Evolutionary conservation across 352 stramenopile species (phyloP).

Genomic region (Bremia lactucae): DNA sequence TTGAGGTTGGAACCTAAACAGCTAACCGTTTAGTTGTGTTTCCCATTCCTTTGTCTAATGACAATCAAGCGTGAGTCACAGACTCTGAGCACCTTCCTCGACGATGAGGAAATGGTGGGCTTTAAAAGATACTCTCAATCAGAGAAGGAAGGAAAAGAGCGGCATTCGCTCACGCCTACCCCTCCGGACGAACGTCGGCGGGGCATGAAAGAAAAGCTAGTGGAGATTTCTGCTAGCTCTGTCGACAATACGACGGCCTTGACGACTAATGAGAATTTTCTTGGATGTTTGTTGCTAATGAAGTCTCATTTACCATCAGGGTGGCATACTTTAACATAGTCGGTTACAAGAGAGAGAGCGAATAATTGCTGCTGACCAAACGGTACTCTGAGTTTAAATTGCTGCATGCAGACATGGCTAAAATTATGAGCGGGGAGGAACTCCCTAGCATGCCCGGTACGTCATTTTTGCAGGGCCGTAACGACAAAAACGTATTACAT

Average conservation of each 20-base stretch:
- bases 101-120: too few species aligned
- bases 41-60: too few species aligned
- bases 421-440: slow-evolving; percentile 43
- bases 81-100: too few species aligned
- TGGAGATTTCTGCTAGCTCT: slow-evolving; percentile 2
- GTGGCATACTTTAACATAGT: slow-evolving; percentile 45
- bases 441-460: slow-evolving; percentile 41
- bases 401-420: slow-evolving; percentile 41
- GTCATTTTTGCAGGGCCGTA: slow-evolving; percentile 38
- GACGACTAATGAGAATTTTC: slow-evolving; percentile 4
- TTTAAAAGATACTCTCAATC: too few species aligned
- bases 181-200: too few species aligned
- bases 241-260: slow-evolving; percentile 7
- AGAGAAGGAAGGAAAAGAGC: too few species aligned
- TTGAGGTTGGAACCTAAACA: too few species aligned
- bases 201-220: too few species aligned
- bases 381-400: slow-evolving; percentile 73
- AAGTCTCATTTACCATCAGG: slow-evolving; percentile 25
- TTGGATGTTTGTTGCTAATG: slow-evolving; percentile 26
- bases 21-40: too few species aligned
- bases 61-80: too few species aligned
- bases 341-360: slow-evolving; percentile 25
- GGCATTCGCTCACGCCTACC: too few species aligned
- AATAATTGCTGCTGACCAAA: slow-evolving; percentile 39
- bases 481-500: slow-evolving; percentile 38